Conservation (phyloP, 257 asterid genomes). For the Rubia yunnanensis region DNA sequence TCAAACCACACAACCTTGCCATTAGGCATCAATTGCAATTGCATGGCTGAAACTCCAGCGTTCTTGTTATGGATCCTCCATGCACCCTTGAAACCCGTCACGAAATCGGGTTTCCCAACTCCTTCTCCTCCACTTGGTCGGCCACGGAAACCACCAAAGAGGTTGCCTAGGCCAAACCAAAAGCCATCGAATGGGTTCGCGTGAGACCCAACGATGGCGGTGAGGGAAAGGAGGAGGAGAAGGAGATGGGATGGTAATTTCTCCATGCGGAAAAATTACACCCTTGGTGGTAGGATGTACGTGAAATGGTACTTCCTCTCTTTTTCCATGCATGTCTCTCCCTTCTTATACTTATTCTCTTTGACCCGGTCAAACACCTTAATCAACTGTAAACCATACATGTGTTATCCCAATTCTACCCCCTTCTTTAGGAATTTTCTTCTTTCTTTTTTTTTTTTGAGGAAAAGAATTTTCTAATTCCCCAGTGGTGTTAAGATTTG, state of each 20-base stretch:
- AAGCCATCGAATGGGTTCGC: background rate
- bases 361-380: background rate
- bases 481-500: no score
- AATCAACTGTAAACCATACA: background rate
- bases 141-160: background rate
- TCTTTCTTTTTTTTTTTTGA: no score
- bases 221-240: constrained; percentile 17
- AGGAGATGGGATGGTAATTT: background rate
- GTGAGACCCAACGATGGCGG: background rate
- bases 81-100: constrained; percentile 19
- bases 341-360: constrained; percentile 3
- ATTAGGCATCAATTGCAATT: constrained; percentile 67
- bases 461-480: no score
- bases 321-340: background rate
- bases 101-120: constrained; percentile 10
- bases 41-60: constrained; percentile 82
- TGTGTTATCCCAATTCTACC: background rate
- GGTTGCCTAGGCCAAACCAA: background rate
- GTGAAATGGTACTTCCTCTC: background rate
- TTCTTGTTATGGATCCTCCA: constrained; percentile 47
- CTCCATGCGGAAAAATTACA: constrained; percentile 1
- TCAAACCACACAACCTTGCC: constrained; percentile 70
- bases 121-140: background rate
- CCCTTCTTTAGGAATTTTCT: no score
- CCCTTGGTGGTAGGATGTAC: background rate